A percentile compares a stretch with the other conserved stretches of the same genome.
phyloP scores from a whole-genome alignment of 805 yeast genomes.

The Barnettozyma botsteinii region DNA sequence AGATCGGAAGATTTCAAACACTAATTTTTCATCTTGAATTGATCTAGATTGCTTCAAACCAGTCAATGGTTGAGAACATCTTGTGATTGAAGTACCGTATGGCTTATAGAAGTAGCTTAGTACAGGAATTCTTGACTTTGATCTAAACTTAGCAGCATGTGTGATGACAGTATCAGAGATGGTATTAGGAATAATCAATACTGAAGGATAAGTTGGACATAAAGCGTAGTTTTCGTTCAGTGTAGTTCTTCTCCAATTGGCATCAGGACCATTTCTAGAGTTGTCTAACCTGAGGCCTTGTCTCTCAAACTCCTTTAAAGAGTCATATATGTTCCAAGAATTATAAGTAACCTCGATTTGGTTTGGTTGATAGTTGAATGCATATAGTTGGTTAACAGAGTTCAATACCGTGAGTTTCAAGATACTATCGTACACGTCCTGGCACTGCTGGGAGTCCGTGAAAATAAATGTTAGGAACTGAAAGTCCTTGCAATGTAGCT shows the following conservation, averaged over 20 bases:
- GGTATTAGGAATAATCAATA: slow-evolving; percentile 62
- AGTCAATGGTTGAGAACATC: slow-evolving; percentile 91
- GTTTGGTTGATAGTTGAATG: slow-evolving; percentile 76
- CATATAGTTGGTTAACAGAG: slow-evolving; percentile 58
- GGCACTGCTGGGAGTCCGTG: slow-evolving; percentile 47
- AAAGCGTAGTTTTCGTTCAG: slow-evolving; percentile 62
- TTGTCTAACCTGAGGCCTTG: slow-evolving; percentile 50
- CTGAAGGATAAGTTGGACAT: slow-evolving; percentile 70
- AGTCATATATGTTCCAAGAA: slow-evolving; percentile 71
- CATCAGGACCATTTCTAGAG: slow-evolving; percentile 2
- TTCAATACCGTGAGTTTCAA: slow-evolving; percentile 57
- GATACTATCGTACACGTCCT: slow-evolving; percentile 68
- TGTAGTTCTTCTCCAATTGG: slow-evolving; percentile 63
- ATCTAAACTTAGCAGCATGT: slow-evolving; percentile 81
- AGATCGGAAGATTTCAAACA: slow-evolving; percentile 65
- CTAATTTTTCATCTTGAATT: slow-evolving; percentile 82
- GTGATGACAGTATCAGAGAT: slow-evolving; percentile 77
- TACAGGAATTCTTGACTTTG: slow-evolving; percentile 80
- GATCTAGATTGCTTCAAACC: slow-evolving; percentile 86
- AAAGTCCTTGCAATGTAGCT: slow-evolving; percentile 80
- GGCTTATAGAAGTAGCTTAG: slow-evolving; percentile 67
- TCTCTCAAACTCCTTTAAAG: slow-evolving; percentile 59
- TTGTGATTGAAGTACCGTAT: slow-evolving; percentile 71
- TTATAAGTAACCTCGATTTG: slow-evolving; percentile 54
- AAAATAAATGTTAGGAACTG: slow-evolving; percentile 78